Conservation (phyloP, 2,329 filamentous ascomycete species). For the Metarhizium sp. region DNA sequence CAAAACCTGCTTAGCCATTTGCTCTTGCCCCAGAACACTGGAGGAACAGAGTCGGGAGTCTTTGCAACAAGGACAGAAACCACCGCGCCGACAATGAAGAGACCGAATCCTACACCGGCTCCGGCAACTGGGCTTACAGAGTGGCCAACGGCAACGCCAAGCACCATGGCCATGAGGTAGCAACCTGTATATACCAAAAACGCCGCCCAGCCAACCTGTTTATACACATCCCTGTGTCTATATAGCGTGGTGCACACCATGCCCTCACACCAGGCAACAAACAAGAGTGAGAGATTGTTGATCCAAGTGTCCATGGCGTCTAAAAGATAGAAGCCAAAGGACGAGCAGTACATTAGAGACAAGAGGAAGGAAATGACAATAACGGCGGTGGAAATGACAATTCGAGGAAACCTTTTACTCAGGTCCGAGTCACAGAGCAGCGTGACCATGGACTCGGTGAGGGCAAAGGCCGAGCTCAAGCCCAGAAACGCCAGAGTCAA, state of each 20-base stretch:
- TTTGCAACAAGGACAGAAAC: conserved; percentile 26
- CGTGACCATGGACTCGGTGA: conserved; percentile 32
- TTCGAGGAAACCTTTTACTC: conserved; percentile 19
- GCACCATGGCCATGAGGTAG: conserved; percentile 37
- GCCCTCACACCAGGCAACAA: conserved; percentile 32
- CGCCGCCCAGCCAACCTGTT: conserved; percentile 28
- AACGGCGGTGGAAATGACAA: conserved; percentile 29
- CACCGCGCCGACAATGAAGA: conserved; percentile 31
- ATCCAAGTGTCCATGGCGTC: conserved; percentile 43
- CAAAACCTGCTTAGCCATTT: conserved; percentile 32
- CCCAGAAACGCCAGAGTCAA: conserved; percentile 44
- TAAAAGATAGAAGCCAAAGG: conserved; percentile 31
- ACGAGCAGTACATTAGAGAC: conserved; percentile 42
- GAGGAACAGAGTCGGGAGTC: conserved; percentile 26
- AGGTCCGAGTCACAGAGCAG: conserved; percentile 34
- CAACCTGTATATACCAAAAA: conserved; percentile 35
- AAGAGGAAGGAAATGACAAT: conserved; percentile 35
- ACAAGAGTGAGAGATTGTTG: conserved; percentile 40
- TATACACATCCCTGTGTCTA: conserved; percentile 33
- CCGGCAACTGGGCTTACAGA: conserved; percentile 28
- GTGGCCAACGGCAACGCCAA: conserved; percentile 39
- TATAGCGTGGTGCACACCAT: conserved; percentile 41
- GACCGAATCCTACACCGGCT: conserved; percentile 37
- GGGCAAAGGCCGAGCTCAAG: conserved; percentile 42
- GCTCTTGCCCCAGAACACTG: conserved; percentile 32